phyloP scores from a whole-genome alignment of 257 asterid genomes.

The Linderniella brevidens region DNA sequence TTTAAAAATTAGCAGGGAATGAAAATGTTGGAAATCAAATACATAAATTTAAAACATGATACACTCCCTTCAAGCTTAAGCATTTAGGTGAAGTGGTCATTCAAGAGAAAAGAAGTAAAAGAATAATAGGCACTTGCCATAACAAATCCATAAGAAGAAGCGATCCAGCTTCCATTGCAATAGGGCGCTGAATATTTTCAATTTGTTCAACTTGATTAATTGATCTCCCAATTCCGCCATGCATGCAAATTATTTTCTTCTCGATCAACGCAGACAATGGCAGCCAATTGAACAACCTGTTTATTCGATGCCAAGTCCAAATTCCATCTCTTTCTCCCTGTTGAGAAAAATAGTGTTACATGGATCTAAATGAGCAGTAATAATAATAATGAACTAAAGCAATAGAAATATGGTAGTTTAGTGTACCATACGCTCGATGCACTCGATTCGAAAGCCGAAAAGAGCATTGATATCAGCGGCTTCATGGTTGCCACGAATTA shows the following conservation, averaged over 20 bases:
- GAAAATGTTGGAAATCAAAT: conserved; percentile 5
- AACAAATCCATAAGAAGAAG: conserved; percentile 92
- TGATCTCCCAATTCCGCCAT: conserved; percentile 99
- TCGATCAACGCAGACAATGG: conserved; percentile 94
- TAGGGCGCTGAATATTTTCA: conserved; percentile 90
- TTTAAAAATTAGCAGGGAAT: too few relatives aligned
- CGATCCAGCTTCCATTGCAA: conserved; percentile 98
- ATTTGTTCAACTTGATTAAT: conserved; percentile 94
- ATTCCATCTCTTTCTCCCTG: conserved; percentile 99
- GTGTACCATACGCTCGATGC: conserved; percentile 94
- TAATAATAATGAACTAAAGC: not conserved
- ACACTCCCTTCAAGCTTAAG: too few relatives aligned
- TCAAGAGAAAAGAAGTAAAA: conserved; percentile 3
- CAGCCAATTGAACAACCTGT: conserved; percentile 95
- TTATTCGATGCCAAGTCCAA: conserved; percentile 96
- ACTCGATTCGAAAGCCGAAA: conserved; percentile 95
- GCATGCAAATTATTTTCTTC: conserved; percentile 96
- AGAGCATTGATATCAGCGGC: conserved; percentile 99
- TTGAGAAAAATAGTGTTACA: conserved; percentile 12
- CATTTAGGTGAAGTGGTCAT: conserved; percentile 7
- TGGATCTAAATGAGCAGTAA: conserved; percentile 5
- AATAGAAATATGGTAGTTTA: conserved; percentile 9
- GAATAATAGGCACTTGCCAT: conserved; percentile 40
- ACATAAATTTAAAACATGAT: conserved; percentile 3
- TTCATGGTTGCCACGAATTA: conserved; percentile 98